These are phyloP conservation scores for Aspergillus ibericus DNA, from an alignment of 2,329 filamentous ascomycete species.

Conservation along the genomic window DNA sequence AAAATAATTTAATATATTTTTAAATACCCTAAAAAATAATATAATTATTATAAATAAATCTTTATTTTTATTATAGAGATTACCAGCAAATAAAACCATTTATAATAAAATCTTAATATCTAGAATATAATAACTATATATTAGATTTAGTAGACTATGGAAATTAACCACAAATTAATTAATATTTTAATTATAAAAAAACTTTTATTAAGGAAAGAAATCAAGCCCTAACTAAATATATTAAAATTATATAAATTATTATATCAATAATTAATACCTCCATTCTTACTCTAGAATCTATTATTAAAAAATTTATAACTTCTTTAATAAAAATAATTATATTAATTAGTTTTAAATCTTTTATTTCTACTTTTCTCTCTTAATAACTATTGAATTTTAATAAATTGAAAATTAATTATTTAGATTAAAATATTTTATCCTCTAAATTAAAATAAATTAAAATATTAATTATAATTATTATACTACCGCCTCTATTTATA, in stretches of 20 bases:
- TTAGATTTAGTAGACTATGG: too few species aligned
- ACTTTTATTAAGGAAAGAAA: slow-evolving; percentile 1
- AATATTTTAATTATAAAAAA: slow-evolving; percentile 1
- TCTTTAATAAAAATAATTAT: too few species aligned
- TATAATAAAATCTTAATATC: too few species aligned
- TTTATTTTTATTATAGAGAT: too few species aligned
- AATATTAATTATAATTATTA: slow-evolving; percentile 1
- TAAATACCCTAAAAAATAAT: neutral
- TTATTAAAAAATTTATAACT: neutral
- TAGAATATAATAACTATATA: too few species aligned
- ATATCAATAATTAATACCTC: neutral
- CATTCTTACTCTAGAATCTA: neutral
- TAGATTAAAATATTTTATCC: slow-evolving; percentile 1
- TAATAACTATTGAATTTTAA: too few species aligned
- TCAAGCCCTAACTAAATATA: slow-evolving; percentile 5
- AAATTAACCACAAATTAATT: too few species aligned
- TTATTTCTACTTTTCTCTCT: too few species aligned
- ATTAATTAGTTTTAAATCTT: too few species aligned
- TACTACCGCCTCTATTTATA: too few species aligned
- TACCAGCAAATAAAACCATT: too few species aligned
- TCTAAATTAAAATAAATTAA: neutral
- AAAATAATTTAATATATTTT: slow-evolving; percentile 3
- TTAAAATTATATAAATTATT: slow-evolving; percentile 2
- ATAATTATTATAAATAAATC: neutral
- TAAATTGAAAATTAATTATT: too few species aligned